Conservation (phyloP, 306 rosid genomes). For the Vigna radiata region DNA sequence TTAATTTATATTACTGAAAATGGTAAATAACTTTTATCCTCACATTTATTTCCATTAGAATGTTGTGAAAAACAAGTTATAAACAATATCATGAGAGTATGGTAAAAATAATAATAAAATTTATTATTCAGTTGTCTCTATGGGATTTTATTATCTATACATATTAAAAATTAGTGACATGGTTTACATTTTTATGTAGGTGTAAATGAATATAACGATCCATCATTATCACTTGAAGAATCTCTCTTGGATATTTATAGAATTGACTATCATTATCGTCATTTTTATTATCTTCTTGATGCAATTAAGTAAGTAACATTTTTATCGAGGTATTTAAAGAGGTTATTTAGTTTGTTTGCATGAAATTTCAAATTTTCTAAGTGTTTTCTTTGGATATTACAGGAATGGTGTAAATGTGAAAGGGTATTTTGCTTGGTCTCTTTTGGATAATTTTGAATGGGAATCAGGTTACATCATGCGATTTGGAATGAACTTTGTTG, state of each 20-base stretch:
- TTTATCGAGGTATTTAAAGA: background rate
- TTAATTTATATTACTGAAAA: constrained; percentile 67
- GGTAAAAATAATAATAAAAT: background rate
- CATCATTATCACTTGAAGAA: constrained; percentile 47
- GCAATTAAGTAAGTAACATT: constrained; percentile 57
- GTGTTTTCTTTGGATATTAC: background rate
- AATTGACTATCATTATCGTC: constrained; percentile 54
- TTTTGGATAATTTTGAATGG: constrained; percentile 71
- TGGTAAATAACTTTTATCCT: constrained; percentile 40
- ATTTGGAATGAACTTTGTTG: constrained; percentile 61
- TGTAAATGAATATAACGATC: constrained; percentile 55
- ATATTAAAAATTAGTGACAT: background rate
- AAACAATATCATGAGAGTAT: background rate
- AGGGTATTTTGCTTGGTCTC: constrained; percentile 75
- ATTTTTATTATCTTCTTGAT: constrained; percentile 52
- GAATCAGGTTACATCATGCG: constrained; percentile 45
- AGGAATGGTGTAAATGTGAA: constrained; percentile 64
- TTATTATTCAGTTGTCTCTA: no score
- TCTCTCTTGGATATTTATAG: constrained; percentile 56
- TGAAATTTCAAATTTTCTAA: background rate
- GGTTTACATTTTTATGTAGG: constrained; percentile 45
- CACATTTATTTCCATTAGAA: background rate
- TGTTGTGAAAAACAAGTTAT: background rate
- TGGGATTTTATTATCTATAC: no score
- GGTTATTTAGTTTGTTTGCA: background rate